phyloP scores from a whole-genome alignment of 73 alveolate species.

The Breviolum minutum region DNA sequence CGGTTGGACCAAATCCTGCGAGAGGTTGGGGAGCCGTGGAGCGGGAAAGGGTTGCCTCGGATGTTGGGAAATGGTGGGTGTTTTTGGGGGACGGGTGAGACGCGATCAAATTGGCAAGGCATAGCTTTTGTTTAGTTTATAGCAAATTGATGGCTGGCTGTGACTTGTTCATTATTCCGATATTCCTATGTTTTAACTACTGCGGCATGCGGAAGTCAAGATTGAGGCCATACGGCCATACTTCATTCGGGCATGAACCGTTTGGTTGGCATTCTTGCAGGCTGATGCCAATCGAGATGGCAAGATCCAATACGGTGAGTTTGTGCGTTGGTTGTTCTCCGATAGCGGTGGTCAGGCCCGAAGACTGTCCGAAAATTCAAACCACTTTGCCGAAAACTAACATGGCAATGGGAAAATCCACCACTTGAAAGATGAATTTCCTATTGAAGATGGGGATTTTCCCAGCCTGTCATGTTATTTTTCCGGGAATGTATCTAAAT shows the following conservation, averaged over 20 bases:
- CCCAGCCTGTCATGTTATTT: too few relatives aligned
- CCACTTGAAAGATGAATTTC: too few relatives aligned
- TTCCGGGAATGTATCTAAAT: too few relatives aligned
- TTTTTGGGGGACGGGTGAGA: neutral
- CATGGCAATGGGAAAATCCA: too few relatives aligned
- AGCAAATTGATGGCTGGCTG: too few relatives aligned
- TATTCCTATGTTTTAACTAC: too few relatives aligned
- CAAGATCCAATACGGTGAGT: constrained; percentile 93
- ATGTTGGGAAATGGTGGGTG: neutral
- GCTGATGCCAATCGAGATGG: constrained; percentile 87
- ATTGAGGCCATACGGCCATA: neutral
- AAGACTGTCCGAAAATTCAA: too few relatives aligned
- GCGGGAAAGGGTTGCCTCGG: neutral
- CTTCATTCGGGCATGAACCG: neutral
- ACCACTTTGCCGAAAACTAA: too few relatives aligned
- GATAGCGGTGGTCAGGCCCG: constrained; percentile 74
- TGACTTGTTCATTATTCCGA: too few relatives aligned
- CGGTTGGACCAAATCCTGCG: constrained; percentile 80
- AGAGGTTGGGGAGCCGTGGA: constrained; percentile 8
- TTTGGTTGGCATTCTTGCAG: neutral
- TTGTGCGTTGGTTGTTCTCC: constrained; percentile 90
- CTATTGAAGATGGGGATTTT: too few relatives aligned
- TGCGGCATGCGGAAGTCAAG: neutral
- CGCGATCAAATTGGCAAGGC: neutral
- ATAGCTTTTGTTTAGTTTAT: too few relatives aligned